These are phyloP conservation scores for Rhizoclosmatium globosum DNA, from an alignment of 192 early-diverging fungal genomes.

Conservation along the genomic window DNA sequence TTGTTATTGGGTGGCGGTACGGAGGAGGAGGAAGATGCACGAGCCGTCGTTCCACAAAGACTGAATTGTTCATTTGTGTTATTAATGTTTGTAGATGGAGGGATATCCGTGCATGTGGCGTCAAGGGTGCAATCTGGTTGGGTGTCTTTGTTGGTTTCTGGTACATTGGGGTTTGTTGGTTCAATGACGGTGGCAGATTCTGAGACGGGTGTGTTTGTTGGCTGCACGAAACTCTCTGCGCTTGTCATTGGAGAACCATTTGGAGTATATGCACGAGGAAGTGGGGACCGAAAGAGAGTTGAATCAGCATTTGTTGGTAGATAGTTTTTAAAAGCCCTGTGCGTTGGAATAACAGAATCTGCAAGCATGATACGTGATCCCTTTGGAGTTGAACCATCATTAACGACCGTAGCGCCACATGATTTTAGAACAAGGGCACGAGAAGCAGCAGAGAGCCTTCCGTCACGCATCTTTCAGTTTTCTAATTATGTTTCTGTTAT, in stretches of 20 bases:
- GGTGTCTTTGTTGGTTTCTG: background rate
- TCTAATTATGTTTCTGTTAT: background rate
- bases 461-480: conserved; percentile 30
- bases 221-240: background rate
- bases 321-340: conserved; percentile 35
- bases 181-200: background rate
- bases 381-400: background rate
- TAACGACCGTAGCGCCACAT: conserved; percentile 1
- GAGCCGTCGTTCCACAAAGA: background rate
- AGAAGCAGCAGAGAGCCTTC: conserved; percentile 21
- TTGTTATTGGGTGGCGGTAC: too few relatives aligned
- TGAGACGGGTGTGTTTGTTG: conserved; percentile 4
- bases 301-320: conserved; percentile 19
- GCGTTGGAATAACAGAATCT: conserved; percentile 26
- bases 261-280: conserved; percentile 3
- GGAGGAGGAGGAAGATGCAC: background rate
- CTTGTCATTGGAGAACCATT: background rate
- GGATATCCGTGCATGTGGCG: background rate
- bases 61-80: background rate
- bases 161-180: background rate
- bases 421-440: conserved; percentile 31
- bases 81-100: background rate
- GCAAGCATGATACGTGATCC: conserved; percentile 19
- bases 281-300: conserved; percentile 14
- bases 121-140: background rate